Evolutionary conservation across 108 stramenopile genomes (phyloP).

Genomic region (Fragilaria crotonensis): DNA sequence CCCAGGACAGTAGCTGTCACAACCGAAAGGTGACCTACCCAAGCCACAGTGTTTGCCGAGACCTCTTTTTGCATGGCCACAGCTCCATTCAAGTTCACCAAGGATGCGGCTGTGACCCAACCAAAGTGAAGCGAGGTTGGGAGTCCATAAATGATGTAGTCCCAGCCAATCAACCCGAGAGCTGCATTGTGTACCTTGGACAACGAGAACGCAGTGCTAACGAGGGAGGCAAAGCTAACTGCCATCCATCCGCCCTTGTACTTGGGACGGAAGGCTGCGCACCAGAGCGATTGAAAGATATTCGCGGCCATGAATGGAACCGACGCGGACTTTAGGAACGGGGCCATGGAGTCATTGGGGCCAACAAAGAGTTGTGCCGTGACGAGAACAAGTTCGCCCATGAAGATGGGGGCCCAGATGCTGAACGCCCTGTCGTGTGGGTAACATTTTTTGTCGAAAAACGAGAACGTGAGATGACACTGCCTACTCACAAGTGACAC

Average conservation of each 20-base stretch:
- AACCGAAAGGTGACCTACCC: slow-evolving; percentile 55
- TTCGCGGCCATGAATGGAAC: slow-evolving; percentile 55
- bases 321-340: slow-evolving; percentile 11
- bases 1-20: slow-evolving; percentile 52
- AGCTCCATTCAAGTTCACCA: slow-evolving; percentile 65
- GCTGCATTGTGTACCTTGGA: slow-evolving; percentile 39
- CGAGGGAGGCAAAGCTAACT: slow-evolving; percentile 38
- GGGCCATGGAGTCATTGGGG: slow-evolving; percentile 14
- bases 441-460: too few species aligned
- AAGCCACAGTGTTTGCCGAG: slow-evolving; percentile 10
- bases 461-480: too few species aligned
- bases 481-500: too few species aligned
- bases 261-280: slow-evolving; percentile 54
- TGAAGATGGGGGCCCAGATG: slow-evolving; percentile 74
- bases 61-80: slow-evolving; percentile 9
- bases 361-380: slow-evolving; percentile 22
- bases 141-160: slow-evolving; percentile 19
- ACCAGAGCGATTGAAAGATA: slow-evolving; percentile 58
- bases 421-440: slow-evolving; percentile 49
- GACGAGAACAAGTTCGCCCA: slow-evolving; percentile 52
- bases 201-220: slow-evolving; percentile 47
- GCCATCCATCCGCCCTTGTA: slow-evolving; percentile 47
- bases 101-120: slow-evolving; percentile 62
- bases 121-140: slow-evolving; percentile 64
- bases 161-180: background rate